Evolutionary conservation across 23 red algal genomes (phyloP), one percentile per base, ranked within the genome.

Genomic region (Gracilaria domingensis): DNA sequence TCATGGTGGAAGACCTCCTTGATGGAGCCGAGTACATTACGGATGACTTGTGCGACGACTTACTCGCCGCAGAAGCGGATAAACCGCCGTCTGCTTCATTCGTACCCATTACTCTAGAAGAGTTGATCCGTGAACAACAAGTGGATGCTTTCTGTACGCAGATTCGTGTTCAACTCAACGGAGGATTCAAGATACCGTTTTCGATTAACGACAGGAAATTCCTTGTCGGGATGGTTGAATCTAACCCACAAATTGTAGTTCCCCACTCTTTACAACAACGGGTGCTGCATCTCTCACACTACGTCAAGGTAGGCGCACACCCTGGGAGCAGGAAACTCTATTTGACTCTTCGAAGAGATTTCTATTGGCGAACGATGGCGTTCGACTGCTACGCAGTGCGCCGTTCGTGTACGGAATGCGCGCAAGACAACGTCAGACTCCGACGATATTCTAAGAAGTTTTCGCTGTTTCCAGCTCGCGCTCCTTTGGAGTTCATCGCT

Each of bases 161-260:
- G 69, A 20, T 75, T 1, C 35, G 37, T 44, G 1, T 36, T 26
- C 69, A 23, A 17, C 18, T 75, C 35, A 75, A 75, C 35, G 37
- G 80, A 35, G 57, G 57, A 24, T 29, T 25, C 18, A 0, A 24
- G 8, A 12, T 83, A 9, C 38, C 80, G n/a, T 18, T 39, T 66
- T 14, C n/a, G 57, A 29, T 42, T 6, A 47, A 83, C 40, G 55
- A 83, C 42, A 7, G 8, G 11, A 24, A 57, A 37, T 66, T 66
- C 21, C 29, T 83, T 32, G 32, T 66, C 23, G 29, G 80, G 1
- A 40, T 44, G 28, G 80, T 42, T 3, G 29, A 83, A 45, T 26
- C 33, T 21, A 61, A 20, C 62, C 80, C 50, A 42, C 80, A 66
- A 13, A 83, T 83, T 66, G 57, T 83, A 40, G 80, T 83, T 25